Conservation (phyloP, 1,284 basidiomycete genomes). For the Mrakiaceae sp. region DNA sequence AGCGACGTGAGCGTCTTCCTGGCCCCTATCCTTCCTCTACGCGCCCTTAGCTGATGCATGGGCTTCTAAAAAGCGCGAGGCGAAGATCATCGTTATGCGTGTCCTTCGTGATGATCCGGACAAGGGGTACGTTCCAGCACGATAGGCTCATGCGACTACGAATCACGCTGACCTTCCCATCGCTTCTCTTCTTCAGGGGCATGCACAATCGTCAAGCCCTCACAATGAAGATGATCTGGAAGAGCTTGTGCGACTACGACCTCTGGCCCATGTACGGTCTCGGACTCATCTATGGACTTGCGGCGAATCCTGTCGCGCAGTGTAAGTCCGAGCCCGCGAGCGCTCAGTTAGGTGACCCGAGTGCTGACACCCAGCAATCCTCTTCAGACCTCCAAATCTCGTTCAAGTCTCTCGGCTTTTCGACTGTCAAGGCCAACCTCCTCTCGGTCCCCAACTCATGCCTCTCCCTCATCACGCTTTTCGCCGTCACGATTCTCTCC, state of each 20-base stretch:
- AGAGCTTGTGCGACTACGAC: conserved; percentile 32
- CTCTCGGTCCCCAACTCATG: conserved; percentile 28
- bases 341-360: no score
- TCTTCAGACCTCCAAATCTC: conserved; percentile 23
- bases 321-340: no score
- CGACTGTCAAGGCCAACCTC: conserved; percentile 33
- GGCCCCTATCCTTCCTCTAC: no score
- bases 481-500: conserved; percentile 17
- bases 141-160: background rate
- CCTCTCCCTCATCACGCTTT: conserved; percentile 25
- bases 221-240: conserved; percentile 42
- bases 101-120: conserved; percentile 54
- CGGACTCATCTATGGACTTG: conserved; percentile 17
- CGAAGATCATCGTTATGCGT: conserved; percentile 46
- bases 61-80: conserved; percentile 28
- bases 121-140: conserved; percentile 5
- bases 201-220: conserved; percentile 71
- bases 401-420: conserved; percentile 26
- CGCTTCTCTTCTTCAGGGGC: conserved; percentile 26
- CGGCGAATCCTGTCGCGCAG: no score
- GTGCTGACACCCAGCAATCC: no score
- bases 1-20: conserved; percentile 24
- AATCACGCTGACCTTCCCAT: no score
- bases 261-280: conserved; percentile 36
- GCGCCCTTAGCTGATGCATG: no score